phyloP scores from a whole-genome alignment of 768 basidiomycete species.

The Suillus decipiens region DNA sequence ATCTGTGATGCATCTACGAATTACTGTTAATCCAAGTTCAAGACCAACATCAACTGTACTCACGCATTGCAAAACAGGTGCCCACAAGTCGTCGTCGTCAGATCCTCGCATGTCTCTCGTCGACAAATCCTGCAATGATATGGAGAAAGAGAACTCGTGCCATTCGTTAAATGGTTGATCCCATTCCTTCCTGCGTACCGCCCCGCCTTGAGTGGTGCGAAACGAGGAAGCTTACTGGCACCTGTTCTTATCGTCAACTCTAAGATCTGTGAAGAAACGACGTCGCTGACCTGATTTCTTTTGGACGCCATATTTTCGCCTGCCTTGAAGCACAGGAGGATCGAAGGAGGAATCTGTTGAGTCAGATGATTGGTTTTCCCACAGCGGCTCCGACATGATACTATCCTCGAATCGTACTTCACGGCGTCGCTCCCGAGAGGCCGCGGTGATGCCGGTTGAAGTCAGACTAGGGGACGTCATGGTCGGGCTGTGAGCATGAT shows the following conservation, averaged over 20 bases:
- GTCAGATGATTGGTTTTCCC: slow-evolving; percentile 30
- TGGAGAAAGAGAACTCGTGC: slow-evolving; percentile 15
- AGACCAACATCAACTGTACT: slow-evolving; percentile 24
- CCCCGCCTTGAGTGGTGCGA: slow-evolving; percentile 29
- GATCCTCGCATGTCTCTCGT: slow-evolving; percentile 49
- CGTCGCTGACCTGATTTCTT: slow-evolving; percentile 24
- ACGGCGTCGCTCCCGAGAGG: slow-evolving; percentile 31
- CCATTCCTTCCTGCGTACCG: slow-evolving; percentile 8
- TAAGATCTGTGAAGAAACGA: neutral
- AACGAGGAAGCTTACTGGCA: slow-evolving; percentile 32
- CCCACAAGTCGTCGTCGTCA: slow-evolving; percentile 64
- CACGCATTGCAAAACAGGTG: slow-evolving; percentile 62
- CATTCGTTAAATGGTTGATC: slow-evolving; percentile 1
- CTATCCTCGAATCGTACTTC: slow-evolving; percentile 37
- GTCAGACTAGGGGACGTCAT: slow-evolving; percentile 31
- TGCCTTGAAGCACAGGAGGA: slow-evolving; percentile 21
- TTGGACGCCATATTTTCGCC: slow-evolving; percentile 14
- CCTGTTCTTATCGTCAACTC: slow-evolving; percentile 18
- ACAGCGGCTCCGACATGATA: slow-evolving; percentile 30
- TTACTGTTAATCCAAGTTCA: neutral
- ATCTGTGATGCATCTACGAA: slow-evolving; percentile 52
- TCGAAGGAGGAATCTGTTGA: slow-evolving; percentile 32
- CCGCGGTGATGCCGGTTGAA: slow-evolving; percentile 30
- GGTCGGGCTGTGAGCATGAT: slow-evolving; percentile 21
- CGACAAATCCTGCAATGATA: slow-evolving; percentile 55